Conservation (phyloP, 2,329 filamentous ascomycete genomes). For the Arthroderma sp. region DNA sequence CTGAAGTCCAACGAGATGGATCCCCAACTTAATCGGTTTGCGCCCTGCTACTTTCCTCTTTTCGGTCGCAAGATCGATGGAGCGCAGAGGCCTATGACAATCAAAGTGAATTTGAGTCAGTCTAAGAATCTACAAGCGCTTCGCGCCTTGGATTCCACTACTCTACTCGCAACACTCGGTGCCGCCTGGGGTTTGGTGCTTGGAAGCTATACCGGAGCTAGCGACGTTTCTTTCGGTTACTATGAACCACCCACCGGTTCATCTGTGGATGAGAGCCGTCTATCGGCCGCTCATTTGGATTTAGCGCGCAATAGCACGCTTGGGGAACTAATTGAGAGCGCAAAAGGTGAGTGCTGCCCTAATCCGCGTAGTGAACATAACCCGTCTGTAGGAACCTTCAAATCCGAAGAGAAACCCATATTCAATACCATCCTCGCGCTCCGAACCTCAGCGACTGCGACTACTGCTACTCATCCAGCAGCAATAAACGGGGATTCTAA, state of each 20-base stretch:
- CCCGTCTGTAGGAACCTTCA: slow-evolving; percentile 1
- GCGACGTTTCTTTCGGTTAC: slow-evolving; percentile 37
- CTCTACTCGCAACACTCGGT: slow-evolving; percentile 18
- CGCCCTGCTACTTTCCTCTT: slow-evolving; percentile 24
- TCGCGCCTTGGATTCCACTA: slow-evolving; percentile 1
- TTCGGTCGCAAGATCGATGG: slow-evolving; percentile 19
- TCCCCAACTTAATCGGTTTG: slow-evolving; percentile 2
- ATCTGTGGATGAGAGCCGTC: slow-evolving; percentile 8
- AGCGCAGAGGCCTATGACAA: slow-evolving; percentile 23
- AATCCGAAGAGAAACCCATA: slow-evolving; percentile 14
- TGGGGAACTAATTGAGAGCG: slow-evolving; percentile 18
- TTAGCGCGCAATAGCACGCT: slow-evolving; percentile 20
- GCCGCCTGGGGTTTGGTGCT: slow-evolving; percentile 36
- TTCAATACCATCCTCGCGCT: slow-evolving; percentile 27
- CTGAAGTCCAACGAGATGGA: too few relatives aligned
- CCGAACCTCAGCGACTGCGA: slow-evolving; percentile 18
- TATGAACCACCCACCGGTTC: slow-evolving; percentile 17
- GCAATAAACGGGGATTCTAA: too few relatives aligned
- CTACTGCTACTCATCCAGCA: slow-evolving; percentile 9
- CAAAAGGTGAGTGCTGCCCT: slow-evolving; percentile 9
- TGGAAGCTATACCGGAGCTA: slow-evolving; percentile 32
- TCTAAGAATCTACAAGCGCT: slow-evolving; percentile 12
- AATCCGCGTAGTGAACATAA: slow-evolving; percentile 7
- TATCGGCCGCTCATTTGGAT: slow-evolving; percentile 16
- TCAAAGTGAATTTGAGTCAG: slow-evolving; percentile 20